Evolutionary conservation across 2,329 filamentous ascomycete species (phyloP), one percentile per base, ranked within the genome.

Genomic region (Pseudogymnoascus verrucosus): DNA sequence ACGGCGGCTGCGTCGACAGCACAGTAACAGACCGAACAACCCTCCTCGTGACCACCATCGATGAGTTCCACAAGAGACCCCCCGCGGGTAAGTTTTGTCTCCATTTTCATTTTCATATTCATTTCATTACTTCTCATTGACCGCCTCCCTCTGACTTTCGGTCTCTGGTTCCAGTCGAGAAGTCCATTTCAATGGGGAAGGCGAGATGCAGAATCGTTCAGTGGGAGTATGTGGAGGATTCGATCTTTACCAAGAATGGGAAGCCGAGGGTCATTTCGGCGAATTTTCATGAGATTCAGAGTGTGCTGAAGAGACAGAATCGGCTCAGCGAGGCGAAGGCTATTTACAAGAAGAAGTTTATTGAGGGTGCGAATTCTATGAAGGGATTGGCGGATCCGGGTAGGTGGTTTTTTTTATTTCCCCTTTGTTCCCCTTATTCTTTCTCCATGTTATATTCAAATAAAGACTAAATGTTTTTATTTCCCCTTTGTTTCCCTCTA

Each of bases 11-110:
- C 1, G 88, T 86, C 71, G 75, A 77, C 0, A 72, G 77, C 1
- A 75, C 78, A 0, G 75, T 91, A 16, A 78, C 78, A 26, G 72
- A 78, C 0, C 69, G 77, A 0, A 84, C 88, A 8, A 96, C 91
- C 0, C 91, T 96, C 74, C 76, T 96, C 0, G 80, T 96, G 21
- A 84, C 85, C 62, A 85, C 84, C 0, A 77, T 82, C 60, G 80
- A 85, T 36, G 82, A 87, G 14, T 92, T 85, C 74, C 80, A 82
- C 66, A 70, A 69, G 34, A 68, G 65, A 37, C 42, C 28, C 21
- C 5, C 26, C 1, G 65, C 69, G 65, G 68, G 69, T 72, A 68
- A 57, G 68, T 63, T 40, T 31, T 21, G 3, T 10, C n/a, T 23
- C n/a, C 23, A 54, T 54, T 23, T 14, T 31, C 7, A 34, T 26